A percentile compares a stretch with the other conserved stretches of the same genome.
These are phyloP conservation scores for Nectriaceae sp. DNA, from an alignment of 2,329 filamentous ascomycete genomes.

Conservation along the genomic window DNA sequence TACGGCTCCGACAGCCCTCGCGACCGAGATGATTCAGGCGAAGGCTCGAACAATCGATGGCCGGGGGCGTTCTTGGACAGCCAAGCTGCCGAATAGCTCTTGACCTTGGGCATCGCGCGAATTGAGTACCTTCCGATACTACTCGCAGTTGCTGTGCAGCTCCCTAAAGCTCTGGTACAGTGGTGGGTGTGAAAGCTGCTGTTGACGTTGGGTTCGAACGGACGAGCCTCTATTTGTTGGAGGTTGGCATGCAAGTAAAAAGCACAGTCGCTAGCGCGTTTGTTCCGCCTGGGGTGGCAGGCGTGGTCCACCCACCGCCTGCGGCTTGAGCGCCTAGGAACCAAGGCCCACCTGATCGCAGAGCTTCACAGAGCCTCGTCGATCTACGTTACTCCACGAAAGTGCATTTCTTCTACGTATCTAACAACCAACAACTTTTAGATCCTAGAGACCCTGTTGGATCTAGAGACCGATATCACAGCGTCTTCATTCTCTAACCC, in stretches of 20 bases:
- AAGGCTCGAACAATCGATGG: conserved; percentile 71
- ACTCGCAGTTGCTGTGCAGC: conserved; percentile 4
- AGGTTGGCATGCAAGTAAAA: conserved; percentile 9
- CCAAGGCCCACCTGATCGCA: conserved; percentile 7
- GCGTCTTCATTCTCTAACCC: too few relatives aligned
- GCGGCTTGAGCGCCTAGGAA: neutral
- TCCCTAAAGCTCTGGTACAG: conserved; percentile 15
- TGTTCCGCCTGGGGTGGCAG: neutral
- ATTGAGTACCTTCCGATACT: conserved; percentile 15
- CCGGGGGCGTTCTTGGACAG: conserved; percentile 77
- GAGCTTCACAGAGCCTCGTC: conserved; percentile 11
- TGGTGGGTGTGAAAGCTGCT: conserved; percentile 7
- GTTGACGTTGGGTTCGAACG: neutral
- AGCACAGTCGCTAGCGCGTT: neutral
- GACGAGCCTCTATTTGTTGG: conserved; percentile 7
- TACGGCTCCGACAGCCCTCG: conserved; percentile 42
- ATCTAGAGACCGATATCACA: too few relatives aligned
- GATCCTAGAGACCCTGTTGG: too few relatives aligned
- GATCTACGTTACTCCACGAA: conserved; percentile 1
- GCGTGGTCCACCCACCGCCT: neutral
- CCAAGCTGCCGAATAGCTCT: conserved; percentile 85
- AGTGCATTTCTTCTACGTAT: neutral
- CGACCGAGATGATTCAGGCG: conserved; percentile 40
- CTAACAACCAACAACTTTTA: too few relatives aligned
- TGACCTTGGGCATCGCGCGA: conserved; percentile 76